These are phyloP conservation scores for Lactarius tabidus DNA, from an alignment of 768 basidiomycete species.

Conservation along the genomic window DNA sequence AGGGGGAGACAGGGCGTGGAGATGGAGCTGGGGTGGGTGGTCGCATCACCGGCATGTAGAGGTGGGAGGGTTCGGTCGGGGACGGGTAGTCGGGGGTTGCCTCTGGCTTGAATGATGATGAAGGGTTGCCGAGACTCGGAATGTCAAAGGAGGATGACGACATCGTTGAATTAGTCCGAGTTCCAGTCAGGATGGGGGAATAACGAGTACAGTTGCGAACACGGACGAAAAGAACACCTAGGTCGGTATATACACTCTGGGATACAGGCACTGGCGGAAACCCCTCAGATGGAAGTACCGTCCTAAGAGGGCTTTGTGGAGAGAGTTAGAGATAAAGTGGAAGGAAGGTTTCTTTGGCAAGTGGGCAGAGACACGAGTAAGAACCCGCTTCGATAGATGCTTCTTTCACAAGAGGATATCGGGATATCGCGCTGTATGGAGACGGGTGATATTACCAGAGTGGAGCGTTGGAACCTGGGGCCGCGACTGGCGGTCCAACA, in stretches of 20 bases:
- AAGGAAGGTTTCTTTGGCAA: not conserved
- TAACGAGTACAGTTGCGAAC: not conserved
- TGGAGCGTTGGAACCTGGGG: not conserved
- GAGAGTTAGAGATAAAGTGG: not conserved
- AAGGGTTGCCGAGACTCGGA: not conserved
- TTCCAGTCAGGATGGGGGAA: not conserved
- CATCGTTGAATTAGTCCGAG: not conserved
- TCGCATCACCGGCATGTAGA: slow-evolving; percentile 20
- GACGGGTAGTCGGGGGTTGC: slow-evolving; percentile 7
- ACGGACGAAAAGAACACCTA: not conserved
- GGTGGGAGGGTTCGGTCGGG: slow-evolving; percentile 11
- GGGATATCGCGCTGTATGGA: not conserved
- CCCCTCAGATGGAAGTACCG: not conserved
- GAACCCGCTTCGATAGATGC: not conserved
- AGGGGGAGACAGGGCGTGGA: slow-evolving; percentile 21
- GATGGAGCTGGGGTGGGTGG: slow-evolving; percentile 26
- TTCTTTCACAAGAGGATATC: not conserved
- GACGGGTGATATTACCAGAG: not conserved
- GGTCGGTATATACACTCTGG: not conserved
- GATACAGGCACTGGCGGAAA: not conserved
- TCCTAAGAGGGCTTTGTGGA: not conserved
- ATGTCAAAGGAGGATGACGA: slow-evolving; percentile 6
- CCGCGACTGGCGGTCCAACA: not conserved
- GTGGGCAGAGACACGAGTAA: not conserved
- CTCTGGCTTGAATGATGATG: slow-evolving; percentile 5